phyloP scores from a whole-genome alignment of 1,284 basidiomycete genomes.

The Ceratobasidium papillatum region DNA sequence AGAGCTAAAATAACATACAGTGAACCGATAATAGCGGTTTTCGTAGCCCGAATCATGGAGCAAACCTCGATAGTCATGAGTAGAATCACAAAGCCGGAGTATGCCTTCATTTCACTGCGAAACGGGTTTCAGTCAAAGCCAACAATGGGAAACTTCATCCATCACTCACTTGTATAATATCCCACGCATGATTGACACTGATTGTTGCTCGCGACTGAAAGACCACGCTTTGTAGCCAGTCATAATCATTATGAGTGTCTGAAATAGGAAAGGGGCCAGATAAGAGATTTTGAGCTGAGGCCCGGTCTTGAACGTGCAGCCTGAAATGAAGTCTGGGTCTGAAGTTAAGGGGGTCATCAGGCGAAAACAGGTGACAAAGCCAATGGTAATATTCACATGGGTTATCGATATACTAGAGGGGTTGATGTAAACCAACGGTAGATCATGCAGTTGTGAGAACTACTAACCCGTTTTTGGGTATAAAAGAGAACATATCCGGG shows the following conservation, averaged over 20 bases:
- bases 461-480: no score
- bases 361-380: no score
- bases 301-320: neutral
- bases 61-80: neutral
- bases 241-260: neutral
- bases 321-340: neutral
- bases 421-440: no score
- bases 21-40: neutral
- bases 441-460: no score
- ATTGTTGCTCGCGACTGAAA: neutral
- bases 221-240: conserved; percentile 1
- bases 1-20: neutral
- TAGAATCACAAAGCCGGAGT: neutral
- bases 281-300: neutral
- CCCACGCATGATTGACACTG: neutral
- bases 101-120: neutral
- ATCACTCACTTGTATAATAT: neutral
- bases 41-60: neutral
- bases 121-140: neutral
- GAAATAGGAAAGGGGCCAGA: neutral
- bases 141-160: neutral
- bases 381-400: no score
- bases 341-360: neutral
- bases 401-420: no score
- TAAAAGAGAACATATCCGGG: no score